Percentiles rank a stretch among this genome's conserved stretches.
These are phyloP conservation scores for Aurinia saxatilis DNA, from an alignment of 345 rosid species.

Conservation along the genomic window DNA sequence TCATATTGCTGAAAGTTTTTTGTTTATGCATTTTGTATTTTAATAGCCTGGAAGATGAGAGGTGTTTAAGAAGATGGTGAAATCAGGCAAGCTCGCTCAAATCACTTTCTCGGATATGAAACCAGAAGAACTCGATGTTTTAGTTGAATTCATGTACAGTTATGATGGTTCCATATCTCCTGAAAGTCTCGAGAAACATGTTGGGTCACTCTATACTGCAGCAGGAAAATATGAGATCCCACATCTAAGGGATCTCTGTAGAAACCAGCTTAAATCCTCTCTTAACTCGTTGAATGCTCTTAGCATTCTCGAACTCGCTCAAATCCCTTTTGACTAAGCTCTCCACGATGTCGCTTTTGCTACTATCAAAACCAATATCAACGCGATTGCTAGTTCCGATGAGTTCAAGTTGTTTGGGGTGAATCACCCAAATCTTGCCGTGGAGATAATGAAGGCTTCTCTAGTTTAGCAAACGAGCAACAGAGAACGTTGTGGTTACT, in stretches of 20 bases:
- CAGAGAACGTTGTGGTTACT: too few relatives aligned
- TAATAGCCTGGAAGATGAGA: not conserved
- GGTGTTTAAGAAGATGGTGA: constrained; percentile 4
- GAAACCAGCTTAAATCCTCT: not conserved
- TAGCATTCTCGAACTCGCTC: not conserved
- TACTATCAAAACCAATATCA: not conserved
- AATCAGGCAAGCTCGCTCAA: not conserved
- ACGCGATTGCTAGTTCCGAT: not conserved
- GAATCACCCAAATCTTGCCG: not conserved
- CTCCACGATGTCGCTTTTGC: not conserved
- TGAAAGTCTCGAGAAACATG: not conserved
- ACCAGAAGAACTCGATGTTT: not conserved
- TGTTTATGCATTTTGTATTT: too few relatives aligned
- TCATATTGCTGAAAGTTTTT: too few relatives aligned
- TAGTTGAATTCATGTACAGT: constrained; percentile 11
- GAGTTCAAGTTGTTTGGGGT: not conserved
- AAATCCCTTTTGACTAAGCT: not conserved
- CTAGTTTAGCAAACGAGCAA: too few relatives aligned
- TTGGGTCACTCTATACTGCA: not conserved
- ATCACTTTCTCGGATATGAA: not conserved
- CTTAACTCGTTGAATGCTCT: not conserved
- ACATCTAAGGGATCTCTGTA: not conserved
- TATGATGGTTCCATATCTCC: not conserved
- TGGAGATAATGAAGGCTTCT: not conserved
- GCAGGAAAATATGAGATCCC: not conserved